phyloP scores from a whole-genome alignment of 75 land plant genomes.

The Cunninghamia lanceolata region DNA sequence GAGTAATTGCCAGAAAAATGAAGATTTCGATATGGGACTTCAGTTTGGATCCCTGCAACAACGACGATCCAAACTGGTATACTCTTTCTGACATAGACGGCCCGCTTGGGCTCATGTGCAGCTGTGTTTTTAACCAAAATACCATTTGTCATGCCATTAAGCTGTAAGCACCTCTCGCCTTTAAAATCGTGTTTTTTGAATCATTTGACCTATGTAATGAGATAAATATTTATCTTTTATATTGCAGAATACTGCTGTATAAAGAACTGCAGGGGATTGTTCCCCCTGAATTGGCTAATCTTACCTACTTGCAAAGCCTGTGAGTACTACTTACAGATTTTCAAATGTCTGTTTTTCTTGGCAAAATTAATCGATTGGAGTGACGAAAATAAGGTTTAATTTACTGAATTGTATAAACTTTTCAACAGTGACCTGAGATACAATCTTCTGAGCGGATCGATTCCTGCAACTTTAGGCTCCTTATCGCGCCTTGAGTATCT shows the following conservation, averaged over 20 bases:
- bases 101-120: background rate
- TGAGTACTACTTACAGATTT: background rate
- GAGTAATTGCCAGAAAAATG: too few species aligned
- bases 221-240: background rate
- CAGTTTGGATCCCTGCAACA: too few species aligned
- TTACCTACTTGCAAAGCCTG: background rate
- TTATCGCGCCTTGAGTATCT: background rate
- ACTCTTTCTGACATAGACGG: background rate
- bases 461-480: background rate
- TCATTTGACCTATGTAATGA: background rate
- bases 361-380: background rate
- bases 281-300: background rate
- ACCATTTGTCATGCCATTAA: background rate
- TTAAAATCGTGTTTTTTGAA: background rate
- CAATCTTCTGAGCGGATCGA: background rate
- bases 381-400: background rate
- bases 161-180: too few species aligned
- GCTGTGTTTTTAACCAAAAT: background rate
- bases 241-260: background rate
- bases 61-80: background rate
- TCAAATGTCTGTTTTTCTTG: background rate
- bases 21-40: too few species aligned
- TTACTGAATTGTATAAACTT: background rate
- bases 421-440: too few species aligned
- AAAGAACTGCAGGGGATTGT: background rate